These are phyloP conservation scores for Kodamaea leandrae DNA, from an alignment of 805 yeast species.

Conservation along the genomic window DNA sequence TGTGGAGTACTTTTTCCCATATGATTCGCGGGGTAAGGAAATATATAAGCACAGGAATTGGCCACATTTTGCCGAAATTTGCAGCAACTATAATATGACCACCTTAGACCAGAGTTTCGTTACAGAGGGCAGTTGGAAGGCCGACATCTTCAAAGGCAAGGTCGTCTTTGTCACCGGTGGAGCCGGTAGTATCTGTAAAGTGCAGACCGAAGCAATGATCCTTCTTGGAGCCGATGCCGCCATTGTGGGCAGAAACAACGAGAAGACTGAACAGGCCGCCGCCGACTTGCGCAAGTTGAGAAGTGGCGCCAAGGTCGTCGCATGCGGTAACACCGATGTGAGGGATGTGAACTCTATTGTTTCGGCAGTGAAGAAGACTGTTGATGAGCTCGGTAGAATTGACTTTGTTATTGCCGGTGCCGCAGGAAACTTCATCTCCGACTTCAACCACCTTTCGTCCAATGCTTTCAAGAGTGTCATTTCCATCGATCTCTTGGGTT, in stretches of 20 bases:
- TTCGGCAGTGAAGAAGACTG: constrained; percentile 24
- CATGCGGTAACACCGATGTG: constrained; percentile 24
- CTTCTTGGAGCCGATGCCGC: constrained; percentile 31
- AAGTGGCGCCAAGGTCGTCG: constrained; percentile 24
- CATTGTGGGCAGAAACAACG: constrained; percentile 26
- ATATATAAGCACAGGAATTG: background rate
- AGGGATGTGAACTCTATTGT: constrained; percentile 22
- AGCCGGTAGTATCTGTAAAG: constrained; percentile 29
- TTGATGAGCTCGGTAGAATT: constrained; percentile 37
- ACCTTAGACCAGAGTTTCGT: constrained; percentile 20
- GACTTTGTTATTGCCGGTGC: constrained; percentile 47
- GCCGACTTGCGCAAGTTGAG: constrained; percentile 22
- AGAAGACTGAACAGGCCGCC: constrained; percentile 25
- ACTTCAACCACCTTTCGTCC: constrained; percentile 42
- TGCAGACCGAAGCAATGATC: constrained; percentile 28
- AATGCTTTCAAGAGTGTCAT: constrained; percentile 42
- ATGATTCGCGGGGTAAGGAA: constrained; percentile 1
- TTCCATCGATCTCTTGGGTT: constrained; percentile 40
- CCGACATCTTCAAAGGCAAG: constrained; percentile 27
- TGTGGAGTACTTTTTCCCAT: background rate
- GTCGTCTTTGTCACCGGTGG: constrained; percentile 33
- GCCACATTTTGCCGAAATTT: background rate
- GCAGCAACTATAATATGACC: constrained; percentile 17
- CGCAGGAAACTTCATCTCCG: constrained; percentile 42
- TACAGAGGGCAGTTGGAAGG: constrained; percentile 22